Conservation (phyloP, 805 yeast species). For the Jamesozyma piceae region DNA sequence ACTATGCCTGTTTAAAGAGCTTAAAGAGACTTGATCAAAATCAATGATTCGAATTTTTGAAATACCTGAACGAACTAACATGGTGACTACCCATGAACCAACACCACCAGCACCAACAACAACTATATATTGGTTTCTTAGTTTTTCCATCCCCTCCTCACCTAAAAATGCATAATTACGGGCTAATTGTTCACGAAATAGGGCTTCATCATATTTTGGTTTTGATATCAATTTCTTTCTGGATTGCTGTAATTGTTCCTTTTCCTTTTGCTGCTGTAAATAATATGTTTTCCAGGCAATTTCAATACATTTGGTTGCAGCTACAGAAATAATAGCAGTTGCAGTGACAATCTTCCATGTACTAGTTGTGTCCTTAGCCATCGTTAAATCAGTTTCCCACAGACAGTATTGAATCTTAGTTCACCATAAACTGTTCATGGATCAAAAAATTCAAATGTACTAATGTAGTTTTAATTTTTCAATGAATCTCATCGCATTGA, state of each 20-base stretch:
- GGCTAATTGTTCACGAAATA: constrained; percentile 85
- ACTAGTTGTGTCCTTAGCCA: constrained; percentile 3
- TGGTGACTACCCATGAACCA: constrained; percentile 91
- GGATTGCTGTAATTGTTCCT: not conserved
- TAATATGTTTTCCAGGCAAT: constrained; percentile 19
- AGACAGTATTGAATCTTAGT: too few relatives aligned
- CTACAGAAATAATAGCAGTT: constrained; percentile 28
- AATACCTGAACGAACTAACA: constrained; percentile 87
- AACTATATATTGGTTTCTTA: constrained; percentile 63
- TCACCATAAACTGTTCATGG: too few relatives aligned
- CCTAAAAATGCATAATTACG: constrained; percentile 89
- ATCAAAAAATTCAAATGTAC: too few relatives aligned
- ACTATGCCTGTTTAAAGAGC: constrained; percentile 89
- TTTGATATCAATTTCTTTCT: not conserved
- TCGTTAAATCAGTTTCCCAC: not conserved
- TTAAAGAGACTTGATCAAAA: constrained; percentile 90
- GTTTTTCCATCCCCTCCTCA: constrained; percentile 66
- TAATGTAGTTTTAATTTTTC: not conserved
- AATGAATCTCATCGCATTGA: not conserved
- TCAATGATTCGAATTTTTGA: constrained; percentile 72
- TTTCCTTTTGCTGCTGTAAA: constrained; percentile 1
- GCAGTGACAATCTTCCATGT: constrained; percentile 26
- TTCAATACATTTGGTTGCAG: constrained; percentile 27
- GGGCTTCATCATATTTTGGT: constrained; percentile 45
- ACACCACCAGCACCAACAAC: constrained; percentile 97